Evolutionary conservation across 2,329 filamentous ascomycete genomes (phyloP), one percentile per base, ranked within the genome.

Genomic region (Exserohilum turcica): DNA sequence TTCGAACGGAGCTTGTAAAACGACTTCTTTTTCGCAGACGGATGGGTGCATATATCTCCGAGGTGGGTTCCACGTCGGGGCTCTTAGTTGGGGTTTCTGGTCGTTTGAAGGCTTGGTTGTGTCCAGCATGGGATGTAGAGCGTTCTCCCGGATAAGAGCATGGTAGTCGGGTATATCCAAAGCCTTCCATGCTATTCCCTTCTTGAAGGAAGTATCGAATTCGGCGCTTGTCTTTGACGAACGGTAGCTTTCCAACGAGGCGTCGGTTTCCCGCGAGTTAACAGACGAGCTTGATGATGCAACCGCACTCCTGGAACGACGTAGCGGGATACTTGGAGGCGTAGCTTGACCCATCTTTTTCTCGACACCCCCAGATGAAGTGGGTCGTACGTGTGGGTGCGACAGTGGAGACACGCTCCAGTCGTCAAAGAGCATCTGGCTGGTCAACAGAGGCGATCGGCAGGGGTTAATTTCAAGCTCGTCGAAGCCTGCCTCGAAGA

Each of bases 201-300:
- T 55, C 44, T 24, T 64, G 52, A 31, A 60, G 31, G 43, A 60
- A 4, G 27, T 32, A 18, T 74, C 60, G 54, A 64, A 52, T 64
- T 77, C 75, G 8, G 71, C 52, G 51, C 75, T 77, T 7, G 75
- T 76, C 56, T 69, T 60, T 8, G 75, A 77, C n/a, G 74, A 75
- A 13, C 61, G 62, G 38, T 58, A 63, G 60, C 76, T 79, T 57
- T 76, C 72, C 27, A 63, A 78, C 7, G 69, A 73, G 15, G 69
- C 64, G 48, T 76, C 73, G 49, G 73, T 72, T 18, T 68, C 70
- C 27, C 59, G 61, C 1, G 70, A 74, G 10, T 73, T 71, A 48
- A 71, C 71, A 27, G 73, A 76, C 1, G 74, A 76, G 8, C 53
- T 64, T n/a, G 68, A 65, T 29, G 59, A 57, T 10, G 56, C 58